Evolutionary conservation across 495 filamentous ascomycete species (phyloP).

Genomic region (Entonaema liquescens): DNA sequence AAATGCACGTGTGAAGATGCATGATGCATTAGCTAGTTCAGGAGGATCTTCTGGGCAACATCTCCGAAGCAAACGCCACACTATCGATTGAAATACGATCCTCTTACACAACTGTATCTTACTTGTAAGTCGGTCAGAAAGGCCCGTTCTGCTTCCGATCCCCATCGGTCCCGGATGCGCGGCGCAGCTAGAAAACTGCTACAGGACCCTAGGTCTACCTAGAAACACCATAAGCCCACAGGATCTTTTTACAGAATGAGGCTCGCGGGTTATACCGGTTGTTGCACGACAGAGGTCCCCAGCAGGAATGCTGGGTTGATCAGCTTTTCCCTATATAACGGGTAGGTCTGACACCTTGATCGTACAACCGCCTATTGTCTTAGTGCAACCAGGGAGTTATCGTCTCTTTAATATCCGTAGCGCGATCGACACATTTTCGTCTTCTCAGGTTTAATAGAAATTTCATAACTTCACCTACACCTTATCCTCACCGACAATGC

Average conservation of each 20-base stretch:
- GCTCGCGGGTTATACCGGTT: background rate
- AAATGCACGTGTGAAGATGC: slow-evolving; percentile 28
- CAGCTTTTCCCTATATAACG: slow-evolving; percentile 27
- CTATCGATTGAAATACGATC: slow-evolving; percentile 21
- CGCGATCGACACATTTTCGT: background rate
- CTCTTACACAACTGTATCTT: background rate
- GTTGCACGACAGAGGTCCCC: slow-evolving; percentile 10
- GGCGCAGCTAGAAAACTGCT: slow-evolving; percentile 22
- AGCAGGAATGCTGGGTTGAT: slow-evolving; percentile 7
- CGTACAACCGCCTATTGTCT: slow-evolving; percentile 3
- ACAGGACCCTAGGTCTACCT: background rate
- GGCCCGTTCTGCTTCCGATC: slow-evolving; percentile 6
- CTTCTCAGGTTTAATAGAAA: background rate
- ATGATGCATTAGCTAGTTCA: slow-evolving; percentile 20
- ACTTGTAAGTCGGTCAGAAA: background rate
- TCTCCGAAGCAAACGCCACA: slow-evolving; percentile 7
- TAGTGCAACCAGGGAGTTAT: slow-evolving; percentile 1
- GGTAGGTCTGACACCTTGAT: slow-evolving; percentile 9
- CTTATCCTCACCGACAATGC: slow-evolving; percentile 14
- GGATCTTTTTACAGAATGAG: slow-evolving; percentile 15
- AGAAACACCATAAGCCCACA: background rate
- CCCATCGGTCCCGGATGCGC: slow-evolving; percentile 28
- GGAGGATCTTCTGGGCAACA: slow-evolving; percentile 12
- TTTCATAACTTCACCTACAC: background rate
- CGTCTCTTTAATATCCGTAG: background rate